phyloP scores from a whole-genome alignment of 1,284 basidiomycete species.

The Lentinus polychrous region DNA sequence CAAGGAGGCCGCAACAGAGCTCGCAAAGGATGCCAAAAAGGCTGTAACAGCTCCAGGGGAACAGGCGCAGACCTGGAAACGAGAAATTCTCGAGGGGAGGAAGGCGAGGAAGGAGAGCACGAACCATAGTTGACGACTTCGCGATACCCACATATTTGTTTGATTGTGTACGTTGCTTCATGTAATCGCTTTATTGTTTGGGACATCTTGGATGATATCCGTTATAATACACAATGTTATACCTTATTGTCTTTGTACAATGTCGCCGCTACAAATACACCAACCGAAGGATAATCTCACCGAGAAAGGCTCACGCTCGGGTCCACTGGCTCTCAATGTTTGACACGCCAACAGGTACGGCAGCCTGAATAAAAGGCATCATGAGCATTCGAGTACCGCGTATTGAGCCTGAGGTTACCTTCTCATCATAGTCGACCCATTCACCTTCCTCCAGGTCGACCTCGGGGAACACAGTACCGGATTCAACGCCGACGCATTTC shows the following conservation, averaged over 20 bases:
- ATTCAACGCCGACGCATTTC: slow-evolving; percentile 58
- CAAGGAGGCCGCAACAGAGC: slow-evolving; percentile 19
- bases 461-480: slow-evolving; percentile 49
- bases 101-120: slow-evolving; percentile 8
- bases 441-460: slow-evolving; percentile 58
- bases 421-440: slow-evolving; percentile 82
- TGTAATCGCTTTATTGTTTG: not conserved
- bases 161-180: not conserved
- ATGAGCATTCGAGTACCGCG: not conserved
- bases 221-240: not conserved
- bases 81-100: slow-evolving; percentile 17
- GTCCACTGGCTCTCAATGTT: slow-evolving; percentile 57
- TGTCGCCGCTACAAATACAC: not conserved
- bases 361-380: slow-evolving; percentile 36
- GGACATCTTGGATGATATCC: not conserved
- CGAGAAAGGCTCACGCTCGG: slow-evolving; percentile 45
- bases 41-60: not conserved
- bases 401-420: slow-evolving; percentile 35
- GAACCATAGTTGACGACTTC: not conserved
- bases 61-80: slow-evolving; percentile 8
- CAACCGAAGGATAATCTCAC: not conserved
- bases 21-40: slow-evolving; percentile 7
- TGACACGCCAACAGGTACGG: slow-evolving; percentile 58
- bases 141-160: not conserved
- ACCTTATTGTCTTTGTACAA: too few relatives aligned